Conservation (phyloP, 2,329 filamentous ascomycete species). For the Rhynchosporium secalis region DNA sequence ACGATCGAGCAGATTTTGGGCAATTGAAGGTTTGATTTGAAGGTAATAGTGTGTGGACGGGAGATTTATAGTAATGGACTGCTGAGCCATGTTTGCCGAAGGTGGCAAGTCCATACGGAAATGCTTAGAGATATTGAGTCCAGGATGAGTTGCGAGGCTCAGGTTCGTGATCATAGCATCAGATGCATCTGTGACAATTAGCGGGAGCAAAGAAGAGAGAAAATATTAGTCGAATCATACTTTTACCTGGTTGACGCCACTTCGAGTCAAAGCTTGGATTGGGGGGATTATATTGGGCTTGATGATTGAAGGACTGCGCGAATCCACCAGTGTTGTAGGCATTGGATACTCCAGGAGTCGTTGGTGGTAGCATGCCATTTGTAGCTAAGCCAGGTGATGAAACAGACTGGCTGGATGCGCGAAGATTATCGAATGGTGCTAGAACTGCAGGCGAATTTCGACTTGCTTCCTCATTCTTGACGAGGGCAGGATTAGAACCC, state of each 20-base stretch:
- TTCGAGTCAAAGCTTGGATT: slow-evolving; percentile 46
- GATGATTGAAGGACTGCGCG: slow-evolving; percentile 38
- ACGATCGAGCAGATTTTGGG: slow-evolving; percentile 62
- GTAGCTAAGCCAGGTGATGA: slow-evolving; percentile 32
- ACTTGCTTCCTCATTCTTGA: slow-evolving; percentile 43
- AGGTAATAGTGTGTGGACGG: slow-evolving; percentile 68
- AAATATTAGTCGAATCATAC: slow-evolving; percentile 40
- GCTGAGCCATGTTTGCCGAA: slow-evolving; percentile 64
- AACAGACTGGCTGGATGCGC: slow-evolving; percentile 45
- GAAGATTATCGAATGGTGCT: slow-evolving; percentile 30
- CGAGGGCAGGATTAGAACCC: slow-evolving; percentile 36
- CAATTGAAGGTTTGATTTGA: slow-evolving; percentile 68
- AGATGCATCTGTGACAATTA: slow-evolving; percentile 46
- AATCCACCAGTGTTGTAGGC: slow-evolving; percentile 32
- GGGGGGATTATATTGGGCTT: slow-evolving; percentile 34
- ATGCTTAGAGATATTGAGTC: slow-evolving; percentile 59
- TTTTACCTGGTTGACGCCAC: slow-evolving; percentile 47
- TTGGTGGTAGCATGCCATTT: slow-evolving; percentile 38
- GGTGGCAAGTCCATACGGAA: slow-evolving; percentile 66
- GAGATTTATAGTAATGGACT: slow-evolving; percentile 71
- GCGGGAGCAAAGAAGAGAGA: slow-evolving; percentile 9
- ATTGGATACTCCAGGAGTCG: slow-evolving; percentile 33
- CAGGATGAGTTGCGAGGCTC: slow-evolving; percentile 66
- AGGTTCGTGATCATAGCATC: slow-evolving; percentile 69
- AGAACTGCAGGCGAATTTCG: slow-evolving; percentile 37